Percentiles rank a stretch among this genome's conserved stretches.
Evolutionary conservation across 306 rosid genomes (phyloP).

Genomic region (Senna tora): DNA sequence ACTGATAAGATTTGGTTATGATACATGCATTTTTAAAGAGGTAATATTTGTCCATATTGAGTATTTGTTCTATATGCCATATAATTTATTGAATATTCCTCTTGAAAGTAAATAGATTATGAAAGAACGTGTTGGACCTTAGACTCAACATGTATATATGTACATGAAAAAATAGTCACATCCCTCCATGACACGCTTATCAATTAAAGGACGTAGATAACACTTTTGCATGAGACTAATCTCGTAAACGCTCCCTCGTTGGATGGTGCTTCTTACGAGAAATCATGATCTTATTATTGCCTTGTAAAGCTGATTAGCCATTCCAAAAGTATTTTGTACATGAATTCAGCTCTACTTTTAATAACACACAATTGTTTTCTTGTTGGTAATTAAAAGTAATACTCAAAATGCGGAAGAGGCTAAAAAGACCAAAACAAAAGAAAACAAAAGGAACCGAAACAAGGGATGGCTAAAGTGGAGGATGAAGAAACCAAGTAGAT

Average conservation of each 20-base stretch:
- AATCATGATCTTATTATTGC: constrained; percentile 63
- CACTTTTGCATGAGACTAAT: constrained; percentile 77
- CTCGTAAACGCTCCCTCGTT: constrained; percentile 41
- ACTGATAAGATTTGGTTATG: neutral
- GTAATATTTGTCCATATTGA: neutral
- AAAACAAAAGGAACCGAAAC: constrained; percentile 24
- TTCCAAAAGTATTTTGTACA: constrained; percentile 36
- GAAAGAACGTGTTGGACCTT: constrained; percentile 27
- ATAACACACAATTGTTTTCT: constrained; percentile 34
- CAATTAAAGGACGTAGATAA: constrained; percentile 48
- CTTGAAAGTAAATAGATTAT: neutral
- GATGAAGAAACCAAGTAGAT: constrained; percentile 60
- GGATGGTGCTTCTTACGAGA: constrained; percentile 83
- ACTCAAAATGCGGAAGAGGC: constrained; percentile 14
- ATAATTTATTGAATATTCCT: neutral
- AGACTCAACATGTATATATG: constrained; percentile 4
- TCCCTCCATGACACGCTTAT: constrained; percentile 76
- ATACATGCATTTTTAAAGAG: too few species aligned
- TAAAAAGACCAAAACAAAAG: constrained; percentile 37
- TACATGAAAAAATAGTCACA: constrained; percentile 44
- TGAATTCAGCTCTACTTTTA: constrained; percentile 77
- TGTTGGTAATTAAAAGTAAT: neutral
- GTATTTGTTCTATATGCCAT: too few species aligned
- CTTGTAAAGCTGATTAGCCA: constrained; percentile 47
- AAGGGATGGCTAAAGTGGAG: constrained; percentile 42